Percentiles rank a stretch among this genome's conserved stretches.
phyloP scores from a whole-genome alignment of 495 filamentous ascomycete genomes.

The Penicillium taxi region DNA sequence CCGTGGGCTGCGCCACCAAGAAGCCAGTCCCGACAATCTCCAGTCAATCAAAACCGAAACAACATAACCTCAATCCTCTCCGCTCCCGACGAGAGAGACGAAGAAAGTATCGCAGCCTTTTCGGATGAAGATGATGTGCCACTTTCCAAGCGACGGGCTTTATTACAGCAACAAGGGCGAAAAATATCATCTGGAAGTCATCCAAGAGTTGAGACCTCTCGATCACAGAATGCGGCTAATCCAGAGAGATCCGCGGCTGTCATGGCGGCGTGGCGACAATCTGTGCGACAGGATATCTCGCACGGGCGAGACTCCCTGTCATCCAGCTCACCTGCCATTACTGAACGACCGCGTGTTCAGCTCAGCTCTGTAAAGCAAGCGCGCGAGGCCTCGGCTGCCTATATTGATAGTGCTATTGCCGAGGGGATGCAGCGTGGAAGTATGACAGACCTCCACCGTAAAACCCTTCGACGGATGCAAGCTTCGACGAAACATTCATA shows the following conservation, averaged over 20 bases:
- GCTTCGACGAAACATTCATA: slow-evolving; percentile 58
- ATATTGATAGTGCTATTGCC: slow-evolving; percentile 50
- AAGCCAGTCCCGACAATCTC: slow-evolving; percentile 24
- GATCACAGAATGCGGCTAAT: slow-evolving; percentile 18
- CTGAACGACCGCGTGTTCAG: slow-evolving; percentile 16
- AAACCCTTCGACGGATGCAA: slow-evolving; percentile 81
- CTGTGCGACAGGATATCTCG: slow-evolving; percentile 54
- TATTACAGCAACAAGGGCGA: slow-evolving; percentile 37
- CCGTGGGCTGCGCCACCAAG: slow-evolving; percentile 21
- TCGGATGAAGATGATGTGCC: slow-evolving; percentile 56
- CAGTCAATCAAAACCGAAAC: slow-evolving; percentile 11
- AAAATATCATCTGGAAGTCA: slow-evolving; percentile 11
- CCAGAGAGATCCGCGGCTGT: slow-evolving; percentile 46
- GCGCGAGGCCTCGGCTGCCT: slow-evolving; percentile 26
- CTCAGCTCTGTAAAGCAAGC: slow-evolving; percentile 25
- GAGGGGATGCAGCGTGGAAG: slow-evolving; percentile 68
- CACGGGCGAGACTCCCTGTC: slow-evolving; percentile 34
- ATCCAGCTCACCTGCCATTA: slow-evolving; percentile 4
- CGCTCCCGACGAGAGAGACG: slow-evolving; percentile 28
- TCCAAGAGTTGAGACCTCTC: slow-evolving; percentile 12
- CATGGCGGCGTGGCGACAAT: slow-evolving; percentile 70
- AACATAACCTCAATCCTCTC: slow-evolving; percentile 13
- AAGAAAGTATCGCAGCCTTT: not conserved
- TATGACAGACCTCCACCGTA: slow-evolving; percentile 69
- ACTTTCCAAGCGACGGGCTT: slow-evolving; percentile 56